phyloP scores from a whole-genome alignment of 2,329 filamentous ascomycete species.

The Parafenestella ontariensis region DNA sequence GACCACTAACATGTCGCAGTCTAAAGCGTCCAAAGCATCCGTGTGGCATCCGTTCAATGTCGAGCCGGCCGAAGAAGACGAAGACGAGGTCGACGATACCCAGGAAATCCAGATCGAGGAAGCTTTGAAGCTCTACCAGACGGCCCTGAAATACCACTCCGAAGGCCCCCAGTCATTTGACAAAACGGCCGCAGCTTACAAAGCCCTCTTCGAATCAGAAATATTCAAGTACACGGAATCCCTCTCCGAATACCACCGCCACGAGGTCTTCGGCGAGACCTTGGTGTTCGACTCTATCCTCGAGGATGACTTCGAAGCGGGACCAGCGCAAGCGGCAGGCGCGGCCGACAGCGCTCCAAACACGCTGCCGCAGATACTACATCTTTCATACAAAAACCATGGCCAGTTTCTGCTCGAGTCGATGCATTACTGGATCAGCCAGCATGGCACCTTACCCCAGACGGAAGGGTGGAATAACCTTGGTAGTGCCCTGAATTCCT shows the following conservation, averaged over 20 bases:
- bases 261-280: constrained; percentile 60
- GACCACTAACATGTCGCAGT: constrained; percentile 33
- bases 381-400: constrained; percentile 93
- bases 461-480: constrained; percentile 31
- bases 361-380: constrained; percentile 86
- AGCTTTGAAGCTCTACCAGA: constrained; percentile 92
- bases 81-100: constrained; percentile 92
- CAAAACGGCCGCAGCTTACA: constrained; percentile 82
- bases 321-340: constrained; percentile 58
- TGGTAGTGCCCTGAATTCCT: constrained; percentile 56
- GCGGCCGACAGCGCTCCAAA: constrained; percentile 78
- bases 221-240: constrained; percentile 94
- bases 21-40: constrained; percentile 42
- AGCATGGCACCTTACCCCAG: constrained; percentile 47
- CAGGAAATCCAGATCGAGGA: constrained; percentile 98
- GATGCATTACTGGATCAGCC: constrained; percentile 61
- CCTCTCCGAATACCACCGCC: constrained; percentile 80
- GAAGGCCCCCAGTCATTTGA: constrained; percentile 79
- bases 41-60: constrained; percentile 89
- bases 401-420: constrained; percentile 89
- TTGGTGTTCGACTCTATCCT: constrained; percentile 52
- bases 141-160: constrained; percentile 87
- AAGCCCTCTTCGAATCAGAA: constrained; percentile 84
- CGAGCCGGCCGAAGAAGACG: constrained; percentile 87
- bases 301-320: constrained; percentile 48